Conservation (phyloP, 2,329 filamentous ascomycete genomes). For the Diaporthe vaccinii region DNA sequence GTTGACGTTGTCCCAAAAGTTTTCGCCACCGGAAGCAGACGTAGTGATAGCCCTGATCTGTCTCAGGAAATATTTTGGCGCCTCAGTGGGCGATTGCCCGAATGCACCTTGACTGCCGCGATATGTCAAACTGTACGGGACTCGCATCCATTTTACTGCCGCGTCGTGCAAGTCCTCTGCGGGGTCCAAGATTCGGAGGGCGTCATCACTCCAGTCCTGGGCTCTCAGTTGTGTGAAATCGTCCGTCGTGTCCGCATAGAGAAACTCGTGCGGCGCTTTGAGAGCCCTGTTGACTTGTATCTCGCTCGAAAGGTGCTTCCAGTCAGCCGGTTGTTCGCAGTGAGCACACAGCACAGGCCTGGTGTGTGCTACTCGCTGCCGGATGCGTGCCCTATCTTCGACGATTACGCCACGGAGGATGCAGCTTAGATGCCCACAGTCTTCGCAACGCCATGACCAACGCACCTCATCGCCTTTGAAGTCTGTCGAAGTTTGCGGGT, state of each 20-base stretch:
- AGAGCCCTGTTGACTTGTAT: slow-evolving; percentile 3
- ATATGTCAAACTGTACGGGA: neutral
- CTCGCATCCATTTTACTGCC: neutral
- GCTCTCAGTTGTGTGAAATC: neutral
- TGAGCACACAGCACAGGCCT: neutral
- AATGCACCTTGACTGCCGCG: neutral
- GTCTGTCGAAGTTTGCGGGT: neutral
- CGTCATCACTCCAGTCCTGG: neutral
- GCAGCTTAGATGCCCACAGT: neutral
- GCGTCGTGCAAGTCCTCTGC: neutral
- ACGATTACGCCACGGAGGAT: rapidly evolving
- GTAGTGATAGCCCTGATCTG: too few species aligned
- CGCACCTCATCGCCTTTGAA: rapidly evolving
- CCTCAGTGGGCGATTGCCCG: too few species aligned
- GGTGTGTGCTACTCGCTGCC: rapidly evolving
- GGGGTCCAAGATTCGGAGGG: too few species aligned
- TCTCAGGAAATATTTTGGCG: neutral
- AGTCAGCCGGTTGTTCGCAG: neutral
- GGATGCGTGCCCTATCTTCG: too few species aligned
- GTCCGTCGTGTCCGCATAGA: neutral
- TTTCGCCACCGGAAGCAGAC: neutral
- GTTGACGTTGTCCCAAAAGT: neutral
- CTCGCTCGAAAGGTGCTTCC: neutral
- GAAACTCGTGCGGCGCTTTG: neutral
- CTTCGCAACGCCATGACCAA: neutral